phyloP scores from a whole-genome alignment of 1,139 yeast genomes.

The Protomyces pachydermus region DNA sequence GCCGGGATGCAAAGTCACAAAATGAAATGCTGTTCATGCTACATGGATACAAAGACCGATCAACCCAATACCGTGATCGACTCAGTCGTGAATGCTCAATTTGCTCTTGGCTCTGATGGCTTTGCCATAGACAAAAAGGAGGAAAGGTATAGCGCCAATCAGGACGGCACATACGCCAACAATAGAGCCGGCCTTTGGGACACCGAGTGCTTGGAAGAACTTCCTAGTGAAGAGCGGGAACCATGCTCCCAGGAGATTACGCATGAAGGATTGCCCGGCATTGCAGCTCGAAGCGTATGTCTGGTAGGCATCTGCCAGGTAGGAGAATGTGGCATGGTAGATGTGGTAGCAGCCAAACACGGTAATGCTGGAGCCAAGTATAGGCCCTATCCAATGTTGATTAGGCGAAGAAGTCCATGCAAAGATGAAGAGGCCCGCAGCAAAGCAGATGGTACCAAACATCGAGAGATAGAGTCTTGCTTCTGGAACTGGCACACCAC shows the following conservation, averaged over 20 bases:
- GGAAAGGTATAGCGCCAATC: conserved; percentile 62
- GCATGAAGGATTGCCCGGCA: conserved; percentile 79
- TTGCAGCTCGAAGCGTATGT: conserved; percentile 82
- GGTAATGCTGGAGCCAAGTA: conserved; percentile 11
- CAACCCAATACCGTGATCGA: no score
- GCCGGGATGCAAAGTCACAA: no score
- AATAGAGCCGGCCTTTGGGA: conserved; percentile 58
- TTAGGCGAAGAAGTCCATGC: conserved; percentile 60
- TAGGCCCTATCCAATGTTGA: conserved; percentile 20
- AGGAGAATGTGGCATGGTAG: conserved; percentile 35
- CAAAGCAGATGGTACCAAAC: conserved; percentile 60
- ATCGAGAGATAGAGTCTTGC: conserved; percentile 52
- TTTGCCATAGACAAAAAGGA: conserved; percentile 51
- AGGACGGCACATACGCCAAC: conserved; percentile 53
- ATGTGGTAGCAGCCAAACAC: conserved; percentile 24
- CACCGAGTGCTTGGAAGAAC: conserved; percentile 53
- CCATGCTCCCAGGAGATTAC: conserved; percentile 66
- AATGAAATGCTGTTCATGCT: no score
- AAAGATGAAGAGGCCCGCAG: conserved; percentile 69
- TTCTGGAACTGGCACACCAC: conserved; percentile 41
- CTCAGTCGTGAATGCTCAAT: neutral
- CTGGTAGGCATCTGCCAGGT: conserved; percentile 73
- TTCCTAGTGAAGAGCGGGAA: conserved; percentile 36
- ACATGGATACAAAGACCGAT: no score
- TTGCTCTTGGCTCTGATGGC: neutral